Base-by-base conservation (phyloP, 1,284 basidiomycete genomes). In the Tilletia setariae region DNA sequence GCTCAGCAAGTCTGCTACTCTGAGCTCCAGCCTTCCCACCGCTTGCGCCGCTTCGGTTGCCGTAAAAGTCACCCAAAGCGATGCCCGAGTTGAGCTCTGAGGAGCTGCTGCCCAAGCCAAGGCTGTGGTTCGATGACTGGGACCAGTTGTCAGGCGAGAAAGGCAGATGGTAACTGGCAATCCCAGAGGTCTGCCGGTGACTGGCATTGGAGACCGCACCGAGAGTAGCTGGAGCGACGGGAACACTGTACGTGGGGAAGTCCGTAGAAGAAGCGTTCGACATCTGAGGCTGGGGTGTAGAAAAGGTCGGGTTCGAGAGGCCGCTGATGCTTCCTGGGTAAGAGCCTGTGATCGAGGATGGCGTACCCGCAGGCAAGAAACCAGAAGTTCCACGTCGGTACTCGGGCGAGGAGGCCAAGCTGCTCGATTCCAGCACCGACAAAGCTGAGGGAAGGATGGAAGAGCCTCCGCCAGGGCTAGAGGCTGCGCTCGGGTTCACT, bases 231-330 rank as follows among this genome's bases (percentile, higher is more conserved):
- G 56, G 56, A 1, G 28, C 56, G 4, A 35, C 25, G 16, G 56
- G 56, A 32, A 61, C 19, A 21, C 28, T 61, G 56, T 61, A 61
- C 13, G 28, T 35, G 16, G 30, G 56, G 56, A 61, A 61, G 56
- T 61, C 56, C 56, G 56, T 35, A 30, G 19, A 32, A 15, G 56
- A 61, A 19, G 15, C 28, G 13, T 25, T 32, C 16, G 28, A 19
- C 25, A 30, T 35, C 28, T 35, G 28, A 1, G 56, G 56, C 28
- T 61, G 56, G 9, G 56, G 56, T 21, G 56, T 61, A 15, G 56
- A 61, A 16, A 61, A 61, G 4, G 2, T 61, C 25, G 56, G 28
- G 56, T 40, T 25, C 9, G 28, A 16, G 30, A 32, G 35, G 9
- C 13, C 28, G 9, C 28, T 13, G 9, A 25, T 30, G 28, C 30